Evolutionary conservation across 805 yeast genomes (phyloP), one percentile per base, ranked within the genome.

Genomic region (Monosporozyma siamensis): DNA sequence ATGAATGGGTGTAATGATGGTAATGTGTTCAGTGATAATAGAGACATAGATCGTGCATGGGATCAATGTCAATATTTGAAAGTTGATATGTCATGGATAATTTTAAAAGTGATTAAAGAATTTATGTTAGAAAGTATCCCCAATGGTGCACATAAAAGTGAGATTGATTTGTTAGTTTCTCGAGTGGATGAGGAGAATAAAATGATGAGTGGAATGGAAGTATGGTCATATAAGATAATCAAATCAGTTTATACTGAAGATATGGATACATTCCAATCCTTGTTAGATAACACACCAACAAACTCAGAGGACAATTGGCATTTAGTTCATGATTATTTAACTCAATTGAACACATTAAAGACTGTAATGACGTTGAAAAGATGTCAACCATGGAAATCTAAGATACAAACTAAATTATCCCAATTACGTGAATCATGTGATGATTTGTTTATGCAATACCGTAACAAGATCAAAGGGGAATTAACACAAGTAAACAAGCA

Each of bases 291-390:
- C 18, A 12, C 18, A 18, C 10, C 10, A 20, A n/a, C 3, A 8
- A n/a, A 10, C 17, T 9, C n/a, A 4, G 21, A 21, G 12, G 23
- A 17, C 15, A 32, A n/a, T 30, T 60, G 65, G 65, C 41, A 30
- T 20, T 21, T 55, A 30, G 43, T 50, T 11, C 58, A 59, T 40
- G 39, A 35, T 24, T 59, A 58, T 35, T 44, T 55, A 25, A 46
- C 45, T 5, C 45, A 39, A 25, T 35, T 60, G 11, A 43, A 52
- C 14, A 58, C 63, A 1, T 46, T 58, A 29, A 60, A 59, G 40
- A 58, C 63, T 1, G 40, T 60, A 22, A 61, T 54, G 35, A 50
- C 44, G 11, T 40, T 53, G 41, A 56, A 58, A 35, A 51, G 57
- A 38, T 49, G 59, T 12, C 51, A 53, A 31, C 35, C 46, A 6